These are phyloP conservation scores for Ambrosia trifida DNA, from an alignment of 129 eudicot genomes.

Conservation along the genomic window DNA sequence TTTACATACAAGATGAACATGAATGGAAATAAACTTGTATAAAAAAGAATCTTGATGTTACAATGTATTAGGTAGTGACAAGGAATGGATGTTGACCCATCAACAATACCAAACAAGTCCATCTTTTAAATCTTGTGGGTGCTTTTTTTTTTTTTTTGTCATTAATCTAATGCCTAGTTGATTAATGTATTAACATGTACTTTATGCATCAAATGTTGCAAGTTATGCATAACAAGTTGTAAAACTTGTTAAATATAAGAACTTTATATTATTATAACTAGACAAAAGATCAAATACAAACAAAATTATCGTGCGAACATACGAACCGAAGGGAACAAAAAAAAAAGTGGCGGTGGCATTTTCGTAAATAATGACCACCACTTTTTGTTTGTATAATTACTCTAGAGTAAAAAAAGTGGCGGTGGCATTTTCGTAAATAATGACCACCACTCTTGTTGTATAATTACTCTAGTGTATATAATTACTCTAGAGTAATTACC, in stretches of 20 bases:
- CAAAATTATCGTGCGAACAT: too few species aligned
- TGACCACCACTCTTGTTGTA: too few species aligned
- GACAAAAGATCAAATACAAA: too few species aligned
- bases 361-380: too few species aligned
- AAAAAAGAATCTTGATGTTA: constrained; percentile 75
- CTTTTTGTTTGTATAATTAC: too few species aligned
- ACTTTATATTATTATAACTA: too few species aligned
- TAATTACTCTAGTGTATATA: too few species aligned
- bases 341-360: too few species aligned
- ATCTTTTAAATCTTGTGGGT: constrained; percentile 43
- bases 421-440: too few species aligned
- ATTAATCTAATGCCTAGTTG: constrained; percentile 18
- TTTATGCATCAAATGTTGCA: neutral
- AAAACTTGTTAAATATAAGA: neutral
- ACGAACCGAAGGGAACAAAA: too few species aligned
- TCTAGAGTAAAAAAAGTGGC: too few species aligned
- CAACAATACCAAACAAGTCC: constrained; percentile 79
- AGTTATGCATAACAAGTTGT: neutral
- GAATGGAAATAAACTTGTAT: constrained; percentile 37
- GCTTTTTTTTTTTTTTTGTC: constrained; percentile 33
- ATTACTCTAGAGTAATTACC: too few species aligned
- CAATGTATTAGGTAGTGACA: constrained; percentile 73
- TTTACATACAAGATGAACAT: constrained; percentile 25
- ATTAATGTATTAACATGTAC: constrained; percentile 13
- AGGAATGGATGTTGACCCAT: constrained; percentile 91